phyloP scores from a whole-genome alignment of 2,329 filamentous ascomycete species.

The Thelonectria olida region DNA sequence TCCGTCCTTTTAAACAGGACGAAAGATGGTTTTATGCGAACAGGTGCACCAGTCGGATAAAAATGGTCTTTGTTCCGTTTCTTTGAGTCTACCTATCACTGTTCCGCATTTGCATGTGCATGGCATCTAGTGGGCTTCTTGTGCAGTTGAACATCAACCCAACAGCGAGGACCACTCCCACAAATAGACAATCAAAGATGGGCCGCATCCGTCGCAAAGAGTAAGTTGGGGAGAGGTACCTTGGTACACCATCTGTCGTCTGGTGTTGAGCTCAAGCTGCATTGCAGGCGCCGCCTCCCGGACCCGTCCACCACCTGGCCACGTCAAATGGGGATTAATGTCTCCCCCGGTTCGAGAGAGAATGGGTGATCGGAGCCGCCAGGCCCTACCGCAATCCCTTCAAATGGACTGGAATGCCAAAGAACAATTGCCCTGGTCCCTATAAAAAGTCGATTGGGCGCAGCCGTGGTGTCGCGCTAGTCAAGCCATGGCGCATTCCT shows the following conservation, averaged over 20 bases:
- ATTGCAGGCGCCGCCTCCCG: conserved; percentile 40
- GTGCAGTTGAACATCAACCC: conserved; percentile 20
- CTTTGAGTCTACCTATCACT: conserved; percentile 33
- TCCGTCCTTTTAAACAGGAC: conserved; percentile 32
- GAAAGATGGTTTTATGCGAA: conserved; percentile 31
- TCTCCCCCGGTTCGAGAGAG: conserved; percentile 1
- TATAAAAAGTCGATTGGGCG: conserved; percentile 32
- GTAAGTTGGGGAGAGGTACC: neutral
- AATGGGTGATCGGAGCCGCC: conserved; percentile 30
- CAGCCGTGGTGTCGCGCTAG: conserved; percentile 24
- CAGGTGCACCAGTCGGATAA: conserved; percentile 14
- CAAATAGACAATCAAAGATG: conserved; percentile 41
- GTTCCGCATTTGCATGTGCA: conserved; percentile 31
- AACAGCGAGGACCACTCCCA: conserved; percentile 34
- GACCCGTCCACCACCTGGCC: conserved; percentile 26
- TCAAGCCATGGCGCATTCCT: conserved; percentile 39
- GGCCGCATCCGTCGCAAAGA: conserved; percentile 27
- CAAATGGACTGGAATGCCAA: conserved; percentile 32
- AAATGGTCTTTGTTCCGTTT: conserved; percentile 35
- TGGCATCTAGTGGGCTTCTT: conserved; percentile 21
- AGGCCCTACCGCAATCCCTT: conserved; percentile 34
- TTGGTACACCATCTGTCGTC: conserved; percentile 30
- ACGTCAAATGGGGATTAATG: conserved; percentile 19
- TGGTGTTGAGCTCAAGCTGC: conserved; percentile 36
- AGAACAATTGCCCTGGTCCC: conserved; percentile 17